phyloP scores from a whole-genome alignment of 371 early-diverging fungal genomes.

The Parasitella parasitica region DNA sequence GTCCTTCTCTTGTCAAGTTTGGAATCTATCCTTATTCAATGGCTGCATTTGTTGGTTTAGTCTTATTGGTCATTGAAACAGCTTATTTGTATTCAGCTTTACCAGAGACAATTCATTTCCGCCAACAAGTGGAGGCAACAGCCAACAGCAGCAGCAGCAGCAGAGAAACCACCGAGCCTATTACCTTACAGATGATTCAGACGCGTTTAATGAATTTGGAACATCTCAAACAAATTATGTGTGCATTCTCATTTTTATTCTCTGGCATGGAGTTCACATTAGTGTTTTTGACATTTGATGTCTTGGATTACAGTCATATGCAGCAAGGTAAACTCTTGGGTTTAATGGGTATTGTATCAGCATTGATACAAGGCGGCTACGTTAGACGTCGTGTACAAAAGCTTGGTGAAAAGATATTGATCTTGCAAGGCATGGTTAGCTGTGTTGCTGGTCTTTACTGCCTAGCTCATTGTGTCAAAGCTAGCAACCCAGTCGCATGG shows the following conservation, averaged over 20 bases:
- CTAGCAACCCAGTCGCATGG: conserved; percentile 9
- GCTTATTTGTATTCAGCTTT: conserved; percentile 68
- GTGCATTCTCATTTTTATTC: conserved; percentile 87
- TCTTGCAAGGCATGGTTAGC: conserved; percentile 74
- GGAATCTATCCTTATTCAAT: conserved; percentile 77
- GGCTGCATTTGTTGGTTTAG: conserved; percentile 85
- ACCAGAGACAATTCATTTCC: conserved; percentile 74
- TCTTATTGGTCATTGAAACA: conserved; percentile 78
- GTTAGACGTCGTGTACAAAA: conserved; percentile 77
- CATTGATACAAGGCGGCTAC: conserved; percentile 91
- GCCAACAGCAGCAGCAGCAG: neutral
- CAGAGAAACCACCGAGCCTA: neutral
- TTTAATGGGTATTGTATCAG: conserved; percentile 85
- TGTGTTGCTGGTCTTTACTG: conserved; percentile 71
- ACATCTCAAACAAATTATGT: conserved; percentile 73
- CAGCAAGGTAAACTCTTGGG: conserved; percentile 91
- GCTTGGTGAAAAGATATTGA: conserved; percentile 70
- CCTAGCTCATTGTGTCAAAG: conserved; percentile 55
- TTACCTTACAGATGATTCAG: conserved; percentile 8
- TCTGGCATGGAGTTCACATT: conserved; percentile 98
- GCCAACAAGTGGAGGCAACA: conserved; percentile 3
- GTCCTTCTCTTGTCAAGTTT: conserved; percentile 54
- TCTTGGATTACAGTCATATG: conserved; percentile 80
- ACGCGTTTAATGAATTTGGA: conserved; percentile 43
- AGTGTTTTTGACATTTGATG: conserved; percentile 93